Evolutionary conservation across 1,284 basidiomycete genomes (phyloP), one percentile per base, ranked within the genome.

Genomic region (Naganishia cerealis): DNA sequence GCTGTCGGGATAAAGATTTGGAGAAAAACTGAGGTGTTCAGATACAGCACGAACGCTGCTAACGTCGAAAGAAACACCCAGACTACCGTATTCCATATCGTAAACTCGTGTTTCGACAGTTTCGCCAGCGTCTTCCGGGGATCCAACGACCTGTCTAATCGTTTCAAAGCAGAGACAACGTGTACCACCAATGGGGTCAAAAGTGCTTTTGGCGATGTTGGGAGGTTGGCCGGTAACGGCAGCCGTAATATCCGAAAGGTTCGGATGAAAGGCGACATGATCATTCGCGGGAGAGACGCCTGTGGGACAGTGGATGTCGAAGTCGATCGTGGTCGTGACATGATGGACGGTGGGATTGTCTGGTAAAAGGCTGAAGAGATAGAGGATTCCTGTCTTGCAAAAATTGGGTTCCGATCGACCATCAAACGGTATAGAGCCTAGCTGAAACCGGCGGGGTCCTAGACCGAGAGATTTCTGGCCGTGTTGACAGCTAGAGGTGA

Each of bases 1-100:
- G 89, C 80, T 15, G 86, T 67, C n/a, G 93, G 91, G 74, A 98
- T 90, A 68, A 85, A 72, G 53, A 97, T 84, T 79, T 95, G 96
- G 76, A 87, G 80, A 6, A 90, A 86, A 10, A 69, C 70, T 0
- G 82, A 81, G 66, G 85, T 80, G 89, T 96, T 94, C 72, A 95
- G 83, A 65, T 82, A 83, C 69, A 97, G 81, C 84, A 88, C 91
- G 79, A 93, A 90, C 15, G 84, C 72, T 48, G 90, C 89, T 59
- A 87, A 83, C 55, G 84, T 38, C 6, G 68, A 73, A 67, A 90
- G 77, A 74, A 90, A 84, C 57, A 88, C 70, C 77, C 89, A 87
- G 12, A 77, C 76, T 62, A 89, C 79, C 58, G 81, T 81, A 79
- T 91, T 89, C 26, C 83, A 81, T 48, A 83, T 74, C 1, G 84